These are phyloP conservation scores for Phlebiopsis flavidoalba DNA, from an alignment of 768 basidiomycete species.

Conservation along the genomic window DNA sequence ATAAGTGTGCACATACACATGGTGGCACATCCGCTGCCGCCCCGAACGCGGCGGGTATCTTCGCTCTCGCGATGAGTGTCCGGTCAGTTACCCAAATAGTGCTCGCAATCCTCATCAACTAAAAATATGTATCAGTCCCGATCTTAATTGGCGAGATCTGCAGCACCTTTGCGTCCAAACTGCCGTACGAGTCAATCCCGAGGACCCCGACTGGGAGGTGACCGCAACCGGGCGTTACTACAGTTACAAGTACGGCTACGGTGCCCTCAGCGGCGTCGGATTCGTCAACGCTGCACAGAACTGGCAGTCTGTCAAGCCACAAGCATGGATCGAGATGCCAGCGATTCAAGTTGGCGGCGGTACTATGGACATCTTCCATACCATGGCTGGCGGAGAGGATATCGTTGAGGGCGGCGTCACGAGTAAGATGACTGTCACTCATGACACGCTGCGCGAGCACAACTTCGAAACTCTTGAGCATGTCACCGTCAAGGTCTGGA, in stretches of 20 bases:
- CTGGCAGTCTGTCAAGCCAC: slow-evolving; percentile 90
- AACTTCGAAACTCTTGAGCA: slow-evolving; percentile 93
- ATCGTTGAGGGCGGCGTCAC: slow-evolving; percentile 63
- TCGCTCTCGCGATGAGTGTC: slow-evolving; percentile 84
- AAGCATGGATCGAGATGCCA: slow-evolving; percentile 81
- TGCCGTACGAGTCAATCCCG: slow-evolving; percentile 72
- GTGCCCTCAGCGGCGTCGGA: slow-evolving; percentile 75
- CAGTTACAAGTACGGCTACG: slow-evolving; percentile 96
- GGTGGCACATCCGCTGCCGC: slow-evolving; percentile 98
- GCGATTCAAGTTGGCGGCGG: slow-evolving; percentile 63
- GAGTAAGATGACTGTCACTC: slow-evolving; percentile 60
- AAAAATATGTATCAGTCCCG: slow-evolving; percentile 51
- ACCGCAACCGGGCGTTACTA: slow-evolving; percentile 65
- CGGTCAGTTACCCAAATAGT: slow-evolving; percentile 44
- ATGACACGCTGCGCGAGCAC: slow-evolving; percentile 57
- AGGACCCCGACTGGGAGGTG: slow-evolving; percentile 92
- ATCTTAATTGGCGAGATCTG: slow-evolving; percentile 94
- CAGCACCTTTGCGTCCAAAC: slow-evolving; percentile 84
- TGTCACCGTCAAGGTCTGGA: slow-evolving; percentile 89
- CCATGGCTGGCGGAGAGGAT: slow-evolving; percentile 57
- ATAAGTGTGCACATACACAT: slow-evolving; percentile 74
- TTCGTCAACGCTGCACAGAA: slow-evolving; percentile 76
- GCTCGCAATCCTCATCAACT: neutral
- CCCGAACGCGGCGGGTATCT: slow-evolving; percentile 91
- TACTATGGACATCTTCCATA: slow-evolving; percentile 45